Conservation (phyloP, 1,284 basidiomycete genomes). For the Boletellus deceptivus region DNA sequence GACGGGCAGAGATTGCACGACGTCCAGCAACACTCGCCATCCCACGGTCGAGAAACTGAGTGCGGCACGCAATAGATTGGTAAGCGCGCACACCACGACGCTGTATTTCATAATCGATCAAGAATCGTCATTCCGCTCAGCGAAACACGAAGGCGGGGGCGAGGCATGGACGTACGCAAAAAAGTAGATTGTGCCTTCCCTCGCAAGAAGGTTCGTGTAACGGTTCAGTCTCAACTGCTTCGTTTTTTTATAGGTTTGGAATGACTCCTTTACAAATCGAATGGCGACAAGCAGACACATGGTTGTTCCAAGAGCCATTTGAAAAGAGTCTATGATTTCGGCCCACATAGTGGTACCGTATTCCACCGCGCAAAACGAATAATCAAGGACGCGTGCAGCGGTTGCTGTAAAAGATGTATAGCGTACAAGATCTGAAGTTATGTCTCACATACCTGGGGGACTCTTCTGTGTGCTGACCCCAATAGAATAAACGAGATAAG, state of each 20-base stretch:
- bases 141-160: too few species aligned
- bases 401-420: neutral
- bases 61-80: too few species aligned
- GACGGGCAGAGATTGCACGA: too few species aligned
- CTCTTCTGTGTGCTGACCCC: neutral
- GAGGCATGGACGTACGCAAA: neutral
- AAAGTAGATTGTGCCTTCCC: neutral
- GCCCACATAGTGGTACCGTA: neutral
- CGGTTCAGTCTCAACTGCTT: neutral
- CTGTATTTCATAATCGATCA: too few species aligned
- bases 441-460: neutral
- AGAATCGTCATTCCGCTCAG: too few species aligned
- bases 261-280: neutral
- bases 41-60: too few species aligned
- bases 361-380: neutral
- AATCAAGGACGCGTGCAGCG: neutral
- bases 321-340: neutral
- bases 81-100: too few species aligned
- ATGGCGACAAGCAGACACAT: neutral
- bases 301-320: neutral
- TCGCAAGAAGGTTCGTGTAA: neutral
- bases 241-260: neutral
- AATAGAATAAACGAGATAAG: neutral
- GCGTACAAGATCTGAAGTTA: neutral
- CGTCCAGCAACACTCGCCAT: too few species aligned